A percentile compares a stretch with the other conserved stretches of the same genome.
Evolutionary conservation across 202 grass and related monocot species (phyloP).

Genomic region (Hordeum pubiflorum): DNA sequence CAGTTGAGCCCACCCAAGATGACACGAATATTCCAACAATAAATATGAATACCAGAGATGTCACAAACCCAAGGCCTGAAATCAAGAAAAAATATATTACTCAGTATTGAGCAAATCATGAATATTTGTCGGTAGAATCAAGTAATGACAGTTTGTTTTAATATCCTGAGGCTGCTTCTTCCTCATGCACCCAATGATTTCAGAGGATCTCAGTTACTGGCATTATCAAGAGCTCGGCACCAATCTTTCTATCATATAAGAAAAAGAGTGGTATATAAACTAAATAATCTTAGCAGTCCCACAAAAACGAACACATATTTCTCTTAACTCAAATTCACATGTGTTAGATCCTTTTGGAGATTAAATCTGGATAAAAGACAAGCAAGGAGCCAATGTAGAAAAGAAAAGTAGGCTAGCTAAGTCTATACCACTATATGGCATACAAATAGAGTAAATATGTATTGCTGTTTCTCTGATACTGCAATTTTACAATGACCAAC

Average conservation of each 20-base stretch:
- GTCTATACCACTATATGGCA: not conserved
- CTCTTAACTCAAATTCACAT: not conserved
- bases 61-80: constrained; percentile 97
- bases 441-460: not conserved
- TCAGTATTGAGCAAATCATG: constrained; percentile 5
- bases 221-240: not conserved
- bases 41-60: constrained; percentile 92
- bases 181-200: not conserved
- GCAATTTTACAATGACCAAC: not conserved
- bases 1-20: constrained; percentile 85
- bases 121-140: not conserved
- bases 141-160: not conserved
- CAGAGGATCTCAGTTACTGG: not conserved
- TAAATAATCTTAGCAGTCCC: not conserved
- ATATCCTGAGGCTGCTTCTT: not conserved
- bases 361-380: not conserved
- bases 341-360: not conserved
- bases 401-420: not conserved
- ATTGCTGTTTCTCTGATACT: not conserved
- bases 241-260: not conserved
- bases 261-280: not conserved
- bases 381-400: not conserved
- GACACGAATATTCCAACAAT: constrained; percentile 98
- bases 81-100: constrained; percentile 11
- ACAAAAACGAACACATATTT: not conserved